phyloP scores from a whole-genome alignment of 192 early-diverging fungal genomes.

The Powellomyces hirtus region DNA sequence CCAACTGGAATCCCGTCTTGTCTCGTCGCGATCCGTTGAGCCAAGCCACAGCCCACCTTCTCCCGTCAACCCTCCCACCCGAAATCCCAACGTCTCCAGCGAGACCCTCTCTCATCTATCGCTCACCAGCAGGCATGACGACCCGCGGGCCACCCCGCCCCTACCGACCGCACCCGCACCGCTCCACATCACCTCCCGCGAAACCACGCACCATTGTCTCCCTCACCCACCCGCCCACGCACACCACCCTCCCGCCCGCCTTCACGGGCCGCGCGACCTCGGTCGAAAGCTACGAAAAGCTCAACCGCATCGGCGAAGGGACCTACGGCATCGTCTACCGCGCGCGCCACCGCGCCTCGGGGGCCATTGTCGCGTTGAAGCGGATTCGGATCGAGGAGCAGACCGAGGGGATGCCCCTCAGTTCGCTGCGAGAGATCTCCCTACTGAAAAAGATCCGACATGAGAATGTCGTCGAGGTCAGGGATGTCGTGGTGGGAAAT shows the following conservation, averaged over 20 bases:
- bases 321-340: constrained; percentile 91
- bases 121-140: too few species aligned
- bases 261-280: constrained; percentile 27
- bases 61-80: too few species aligned
- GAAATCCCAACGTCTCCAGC: too few species aligned
- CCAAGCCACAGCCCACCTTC: too few species aligned
- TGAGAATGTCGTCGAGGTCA: constrained; percentile 69
- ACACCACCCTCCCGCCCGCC: neutral
- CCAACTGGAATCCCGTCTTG: too few species aligned
- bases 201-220: neutral
- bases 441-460: constrained; percentile 67
- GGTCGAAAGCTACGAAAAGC: constrained; percentile 48
- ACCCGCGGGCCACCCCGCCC: too few species aligned
- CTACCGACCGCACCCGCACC: too few species aligned
- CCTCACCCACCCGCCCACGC: neutral
- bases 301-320: constrained; percentile 76
- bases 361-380: constrained; percentile 60
- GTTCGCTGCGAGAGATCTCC: constrained; percentile 74
- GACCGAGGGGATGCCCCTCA: constrained; percentile 61
- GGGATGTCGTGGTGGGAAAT: constrained; percentile 69
- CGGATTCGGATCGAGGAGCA: constrained; percentile 57
- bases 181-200: too few species aligned
- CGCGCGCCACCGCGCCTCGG: constrained; percentile 28
- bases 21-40: too few species aligned
- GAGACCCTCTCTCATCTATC: too few species aligned